These are phyloP conservation scores for Botryotinia calthae DNA, from an alignment of 2,329 filamentous ascomycete species.

Conservation along the genomic window DNA sequence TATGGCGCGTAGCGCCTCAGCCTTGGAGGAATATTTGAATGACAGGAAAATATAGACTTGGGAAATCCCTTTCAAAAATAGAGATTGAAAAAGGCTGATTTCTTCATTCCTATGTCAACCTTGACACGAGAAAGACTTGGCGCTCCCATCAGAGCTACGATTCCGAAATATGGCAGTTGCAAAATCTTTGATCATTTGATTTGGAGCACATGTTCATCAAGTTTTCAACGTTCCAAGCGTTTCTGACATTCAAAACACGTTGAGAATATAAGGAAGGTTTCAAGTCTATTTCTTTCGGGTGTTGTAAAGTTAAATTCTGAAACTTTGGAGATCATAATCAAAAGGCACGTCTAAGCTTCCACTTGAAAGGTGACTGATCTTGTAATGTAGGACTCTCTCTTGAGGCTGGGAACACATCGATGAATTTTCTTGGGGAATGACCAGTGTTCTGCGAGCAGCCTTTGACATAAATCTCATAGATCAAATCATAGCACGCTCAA, in stretches of 20 bases:
- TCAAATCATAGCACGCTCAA: background rate
- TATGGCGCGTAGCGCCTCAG: background rate
- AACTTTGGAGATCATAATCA: background rate
- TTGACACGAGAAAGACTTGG: background rate
- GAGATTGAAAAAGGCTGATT: background rate
- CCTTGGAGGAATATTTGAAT: background rate
- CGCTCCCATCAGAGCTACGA: background rate
- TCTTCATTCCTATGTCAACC: background rate
- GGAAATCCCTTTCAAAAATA: background rate
- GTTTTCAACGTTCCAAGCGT: background rate
- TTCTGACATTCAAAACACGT: background rate
- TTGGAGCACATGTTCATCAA: background rate
- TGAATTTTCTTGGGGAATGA: background rate
- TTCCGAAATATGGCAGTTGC: background rate
- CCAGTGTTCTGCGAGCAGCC: background rate
- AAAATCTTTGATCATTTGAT: background rate
- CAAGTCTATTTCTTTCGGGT: background rate
- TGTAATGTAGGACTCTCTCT: background rate
- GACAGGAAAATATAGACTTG: background rate
- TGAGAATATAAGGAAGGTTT: no score
- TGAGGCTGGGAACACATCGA: background rate
- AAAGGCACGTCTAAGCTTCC: background rate
- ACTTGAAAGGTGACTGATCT: background rate
- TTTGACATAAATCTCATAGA: background rate
- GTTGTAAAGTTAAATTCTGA: background rate